phyloP scores from a whole-genome alignment of 805 yeast genomes.

The Saccharomycopsis babjevae region DNA sequence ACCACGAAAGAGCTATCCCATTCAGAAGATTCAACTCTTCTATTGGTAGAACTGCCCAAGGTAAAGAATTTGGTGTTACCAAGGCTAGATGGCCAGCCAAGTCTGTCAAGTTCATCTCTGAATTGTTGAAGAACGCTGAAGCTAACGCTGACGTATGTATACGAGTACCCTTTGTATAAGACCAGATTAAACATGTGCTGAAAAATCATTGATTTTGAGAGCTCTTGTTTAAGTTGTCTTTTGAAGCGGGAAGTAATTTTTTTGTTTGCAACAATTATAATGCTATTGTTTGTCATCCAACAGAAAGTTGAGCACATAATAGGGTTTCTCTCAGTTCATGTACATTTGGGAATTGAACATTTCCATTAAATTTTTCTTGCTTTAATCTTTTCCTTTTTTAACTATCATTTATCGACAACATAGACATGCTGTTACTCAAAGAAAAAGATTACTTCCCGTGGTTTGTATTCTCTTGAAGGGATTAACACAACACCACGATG shows the following conservation, averaged over 20 bases:
- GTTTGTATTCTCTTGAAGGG: neutral
- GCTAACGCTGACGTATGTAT: slow-evolving; percentile 85
- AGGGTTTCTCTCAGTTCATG: no score
- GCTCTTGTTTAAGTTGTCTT: neutral
- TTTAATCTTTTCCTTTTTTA: neutral
- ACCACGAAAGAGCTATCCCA: slow-evolving; percentile 99
- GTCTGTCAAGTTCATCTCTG: slow-evolving; percentile 92
- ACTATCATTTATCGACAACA: neutral
- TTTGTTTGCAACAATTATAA: neutral
- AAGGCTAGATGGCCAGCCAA: slow-evolving; percentile 99
- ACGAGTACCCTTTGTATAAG: slow-evolving; percentile 15
- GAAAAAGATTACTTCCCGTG: slow-evolving; percentile 5
- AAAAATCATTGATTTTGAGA: neutral
- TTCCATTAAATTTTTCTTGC: neutral
- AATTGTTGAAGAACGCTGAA: slow-evolving; percentile 93
- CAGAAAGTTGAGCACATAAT: no score
- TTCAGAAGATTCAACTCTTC: slow-evolving; percentile 96
- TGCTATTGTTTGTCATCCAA: neutral
- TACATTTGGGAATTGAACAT: neutral
- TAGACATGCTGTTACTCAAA: neutral
- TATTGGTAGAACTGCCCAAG: slow-evolving; percentile 99
- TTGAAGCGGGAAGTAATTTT: slow-evolving; percentile 2
- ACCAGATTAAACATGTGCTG: neutral
- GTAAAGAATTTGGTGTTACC: slow-evolving; percentile 99
- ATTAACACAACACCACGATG: neutral